A percentile compares a stretch with the other conserved stretches of the same genome.
phyloP scores from a whole-genome alignment of 257 asterid species.

The Eucommia ulmoides region DNA sequence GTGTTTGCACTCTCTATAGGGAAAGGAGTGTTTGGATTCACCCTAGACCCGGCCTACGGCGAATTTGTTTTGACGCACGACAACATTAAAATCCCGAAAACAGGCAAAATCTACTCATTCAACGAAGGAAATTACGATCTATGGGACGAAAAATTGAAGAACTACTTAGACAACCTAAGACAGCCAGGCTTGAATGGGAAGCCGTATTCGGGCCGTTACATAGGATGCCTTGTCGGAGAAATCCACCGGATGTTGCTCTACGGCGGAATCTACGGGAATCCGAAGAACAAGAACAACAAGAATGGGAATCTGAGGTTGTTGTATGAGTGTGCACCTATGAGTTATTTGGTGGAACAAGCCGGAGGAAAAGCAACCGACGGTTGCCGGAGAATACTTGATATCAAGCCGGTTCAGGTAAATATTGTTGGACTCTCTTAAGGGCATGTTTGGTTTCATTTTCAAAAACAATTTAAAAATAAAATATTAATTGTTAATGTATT shows the following conservation, averaged over 20 bases:
- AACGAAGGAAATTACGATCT: constrained; percentile 88
- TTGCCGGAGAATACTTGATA: constrained; percentile 59
- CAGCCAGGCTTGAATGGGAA: constrained; percentile 85
- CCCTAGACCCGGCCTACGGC: constrained; percentile 80
- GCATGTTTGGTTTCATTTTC: background rate
- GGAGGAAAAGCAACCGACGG: constrained; percentile 96
- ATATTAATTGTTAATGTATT: background rate
- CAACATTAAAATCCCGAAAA: constrained; percentile 59
- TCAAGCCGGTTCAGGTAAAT: constrained; percentile 71
- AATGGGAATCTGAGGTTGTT: constrained; percentile 81
- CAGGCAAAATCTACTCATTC: constrained; percentile 74
- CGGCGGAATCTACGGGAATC: constrained; percentile 92
- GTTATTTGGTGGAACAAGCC: constrained; percentile 92
- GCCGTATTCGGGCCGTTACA: constrained; percentile 83
- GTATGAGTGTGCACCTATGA: constrained; percentile 98
- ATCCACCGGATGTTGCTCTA: constrained; percentile 71
- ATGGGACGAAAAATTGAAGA: constrained; percentile 85
- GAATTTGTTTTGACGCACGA: constrained; percentile 80
- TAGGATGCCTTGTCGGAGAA: constrained; percentile 91
- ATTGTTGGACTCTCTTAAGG: background rate
- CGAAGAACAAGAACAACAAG: constrained; percentile 69
- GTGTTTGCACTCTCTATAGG: constrained; percentile 71
- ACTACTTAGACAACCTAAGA: constrained; percentile 75
- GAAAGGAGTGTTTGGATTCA: constrained; percentile 66
- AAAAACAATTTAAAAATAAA: background rate